Percentiles rank a stretch among this genome's conserved stretches.
Evolutionary conservation across 2,329 filamentous ascomycete genomes (phyloP).

Genomic region (Neophaeococcomyces aloes): DNA sequence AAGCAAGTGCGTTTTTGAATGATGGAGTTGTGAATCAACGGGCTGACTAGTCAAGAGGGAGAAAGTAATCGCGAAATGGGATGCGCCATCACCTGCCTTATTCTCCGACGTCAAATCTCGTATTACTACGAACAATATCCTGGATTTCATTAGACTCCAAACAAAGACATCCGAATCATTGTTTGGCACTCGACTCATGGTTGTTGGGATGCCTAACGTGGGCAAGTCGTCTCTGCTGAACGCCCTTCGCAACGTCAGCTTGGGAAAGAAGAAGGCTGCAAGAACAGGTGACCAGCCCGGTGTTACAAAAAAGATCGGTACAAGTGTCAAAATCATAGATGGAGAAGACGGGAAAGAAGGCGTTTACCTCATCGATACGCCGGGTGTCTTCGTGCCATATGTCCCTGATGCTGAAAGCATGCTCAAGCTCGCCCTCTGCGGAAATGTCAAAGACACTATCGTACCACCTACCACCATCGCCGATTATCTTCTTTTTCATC

Average conservation of each 20-base stretch:
- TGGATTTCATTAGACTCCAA: slow-evolving; percentile 42
- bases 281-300: slow-evolving; percentile 79
- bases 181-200: slow-evolving; percentile 72
- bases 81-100: slow-evolving; percentile 41
- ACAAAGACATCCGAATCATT: slow-evolving; percentile 43
- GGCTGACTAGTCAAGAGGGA: slow-evolving; percentile 32
- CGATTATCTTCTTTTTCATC: slow-evolving; percentile 78
- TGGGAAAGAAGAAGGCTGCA: slow-evolving; percentile 59
- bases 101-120: slow-evolving; percentile 43
- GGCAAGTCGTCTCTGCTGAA: slow-evolving; percentile 96
- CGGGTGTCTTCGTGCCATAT: slow-evolving; percentile 90
- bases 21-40: slow-evolving; percentile 21
- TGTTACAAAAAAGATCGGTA: slow-evolving; percentile 74
- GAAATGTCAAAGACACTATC: slow-evolving; percentile 81
- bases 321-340: slow-evolving; percentile 69
- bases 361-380: slow-evolving; percentile 82
- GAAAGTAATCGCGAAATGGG: slow-evolving; percentile 44
- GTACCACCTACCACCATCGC: slow-evolving; percentile 67
- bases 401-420: slow-evolving; percentile 75
- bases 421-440: slow-evolving; percentile 87
- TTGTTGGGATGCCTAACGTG: slow-evolving; percentile 96
- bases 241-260: slow-evolving; percentile 60
- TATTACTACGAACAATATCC: slow-evolving; percentile 36
- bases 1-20: slow-evolving; percentile 22
- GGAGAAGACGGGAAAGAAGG: slow-evolving; percentile 45